Evolutionary conservation across 2,329 filamentous ascomycete species (phyloP).

Genomic region (Fusarium papillatum): DNA sequence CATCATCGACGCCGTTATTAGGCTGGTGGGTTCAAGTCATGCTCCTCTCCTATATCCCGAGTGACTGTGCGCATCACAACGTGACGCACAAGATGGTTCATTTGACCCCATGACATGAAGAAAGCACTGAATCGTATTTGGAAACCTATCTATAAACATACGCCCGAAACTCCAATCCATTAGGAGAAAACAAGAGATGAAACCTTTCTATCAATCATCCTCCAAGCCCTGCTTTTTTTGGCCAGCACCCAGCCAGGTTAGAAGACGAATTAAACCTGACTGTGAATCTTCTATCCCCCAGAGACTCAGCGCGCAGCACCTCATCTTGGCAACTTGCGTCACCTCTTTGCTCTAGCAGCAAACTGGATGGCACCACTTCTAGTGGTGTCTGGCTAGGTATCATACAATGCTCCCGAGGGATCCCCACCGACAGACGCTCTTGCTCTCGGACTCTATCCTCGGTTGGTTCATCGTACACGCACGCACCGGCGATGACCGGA

Average conservation of each 20-base stretch:
- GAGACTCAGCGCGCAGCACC: background rate
- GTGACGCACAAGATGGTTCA: background rate
- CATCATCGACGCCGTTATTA: too few relatives aligned
- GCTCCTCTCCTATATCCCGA: too few relatives aligned
- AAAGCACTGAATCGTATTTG: background rate
- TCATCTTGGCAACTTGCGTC: background rate
- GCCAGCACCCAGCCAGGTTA: background rate
- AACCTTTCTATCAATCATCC: background rate
- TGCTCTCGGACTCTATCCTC: background rate
- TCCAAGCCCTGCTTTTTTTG: background rate
- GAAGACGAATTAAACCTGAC: background rate
- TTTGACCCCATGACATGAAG: too few relatives aligned
- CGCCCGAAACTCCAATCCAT: background rate
- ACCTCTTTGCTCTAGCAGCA: background rate
- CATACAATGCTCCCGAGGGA: background rate
- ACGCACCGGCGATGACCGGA: background rate
- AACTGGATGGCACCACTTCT: background rate
- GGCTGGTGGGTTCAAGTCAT: too few relatives aligned
- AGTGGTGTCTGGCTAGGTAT: background rate
- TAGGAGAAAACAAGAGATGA: background rate
- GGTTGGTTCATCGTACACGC: background rate
- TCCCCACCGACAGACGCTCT: background rate
- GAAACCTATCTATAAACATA: background rate
- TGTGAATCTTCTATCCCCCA: too few relatives aligned
- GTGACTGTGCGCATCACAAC: background rate